phyloP scores from a whole-genome alignment of 1,284 basidiomycete genomes.

The Ceratobasidium sp. region DNA sequence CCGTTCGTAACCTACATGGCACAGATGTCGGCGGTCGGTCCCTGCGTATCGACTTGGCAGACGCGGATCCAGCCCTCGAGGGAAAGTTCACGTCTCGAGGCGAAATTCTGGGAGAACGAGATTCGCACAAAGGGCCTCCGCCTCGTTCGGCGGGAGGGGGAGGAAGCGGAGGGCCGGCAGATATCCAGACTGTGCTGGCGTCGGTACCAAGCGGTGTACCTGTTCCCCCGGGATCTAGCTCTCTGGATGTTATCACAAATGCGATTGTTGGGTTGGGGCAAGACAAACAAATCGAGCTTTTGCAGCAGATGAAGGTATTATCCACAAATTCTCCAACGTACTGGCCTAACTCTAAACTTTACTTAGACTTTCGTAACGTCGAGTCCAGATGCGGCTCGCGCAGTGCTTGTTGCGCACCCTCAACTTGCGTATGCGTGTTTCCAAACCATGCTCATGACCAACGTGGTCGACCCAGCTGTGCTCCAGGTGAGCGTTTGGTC shows the following conservation, averaged over 20 bases:
- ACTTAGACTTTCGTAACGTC: constrained; percentile 85
- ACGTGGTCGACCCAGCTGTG: constrained; percentile 90
- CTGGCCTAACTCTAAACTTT: neutral
- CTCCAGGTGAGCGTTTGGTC: constrained; percentile 65
- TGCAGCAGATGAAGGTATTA: constrained; percentile 95
- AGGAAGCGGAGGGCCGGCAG: constrained; percentile 45
- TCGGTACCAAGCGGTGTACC: constrained; percentile 82
- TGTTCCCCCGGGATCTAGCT: constrained; percentile 76
- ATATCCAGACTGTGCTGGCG: constrained; percentile 61
- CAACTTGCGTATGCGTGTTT: constrained; percentile 97
- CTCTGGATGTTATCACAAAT: constrained; percentile 88
- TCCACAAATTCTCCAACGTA: neutral
- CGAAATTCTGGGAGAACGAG: constrained; percentile 72
- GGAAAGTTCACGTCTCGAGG: constrained; percentile 74
- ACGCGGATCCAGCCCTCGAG: constrained; percentile 69
- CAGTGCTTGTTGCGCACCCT: constrained; percentile 83
- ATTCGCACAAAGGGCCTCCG: constrained; percentile 57
- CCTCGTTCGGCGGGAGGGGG: constrained; percentile 7
- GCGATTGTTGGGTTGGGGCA: constrained; percentile 88
- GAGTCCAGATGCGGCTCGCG: constrained; percentile 89
- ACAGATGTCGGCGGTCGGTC: constrained; percentile 84
- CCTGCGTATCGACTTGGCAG: constrained; percentile 81
- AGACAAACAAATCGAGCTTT: constrained; percentile 90
- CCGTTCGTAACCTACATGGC: constrained; percentile 87
- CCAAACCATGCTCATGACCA: constrained; percentile 93